Conservation (phyloP, 2,329 filamentous ascomycete genomes). For the Xylariales sp. region DNA sequence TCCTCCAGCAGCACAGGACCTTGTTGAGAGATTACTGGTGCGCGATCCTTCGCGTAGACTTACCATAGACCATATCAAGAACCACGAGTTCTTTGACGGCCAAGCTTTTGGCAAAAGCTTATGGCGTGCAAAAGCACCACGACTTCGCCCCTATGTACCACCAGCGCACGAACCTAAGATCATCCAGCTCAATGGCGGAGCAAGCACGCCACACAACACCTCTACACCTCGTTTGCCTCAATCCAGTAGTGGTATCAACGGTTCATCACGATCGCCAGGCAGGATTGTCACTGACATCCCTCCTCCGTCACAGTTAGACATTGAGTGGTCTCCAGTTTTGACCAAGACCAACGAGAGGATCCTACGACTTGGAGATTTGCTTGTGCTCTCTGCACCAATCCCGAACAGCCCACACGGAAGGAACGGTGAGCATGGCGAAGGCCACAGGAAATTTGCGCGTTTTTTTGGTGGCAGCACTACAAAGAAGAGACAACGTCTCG, state of each 20-base stretch:
- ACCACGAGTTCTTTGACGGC: conserved; percentile 91
- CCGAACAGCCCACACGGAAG: conserved; percentile 65
- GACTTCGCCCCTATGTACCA: conserved; percentile 78
- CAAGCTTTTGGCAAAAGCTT: conserved; percentile 77
- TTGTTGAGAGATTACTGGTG: conserved; percentile 86
- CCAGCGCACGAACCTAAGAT: conserved; percentile 68
- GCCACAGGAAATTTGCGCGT: conserved; percentile 83
- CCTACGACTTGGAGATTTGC: conserved; percentile 84
- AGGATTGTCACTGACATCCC: conserved; percentile 91
- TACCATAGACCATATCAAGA: conserved; percentile 94
- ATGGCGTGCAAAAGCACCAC: conserved; percentile 87
- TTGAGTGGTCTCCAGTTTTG: conserved; percentile 96
- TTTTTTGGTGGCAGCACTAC: conserved; percentile 90
- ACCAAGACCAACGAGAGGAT: conserved; percentile 91
- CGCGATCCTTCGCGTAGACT: conserved; percentile 80
- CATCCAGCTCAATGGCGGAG: conserved; percentile 66
- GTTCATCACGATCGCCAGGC: conserved; percentile 58
- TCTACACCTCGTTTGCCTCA: conserved; percentile 21
- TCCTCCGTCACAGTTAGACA: conserved; percentile 93
- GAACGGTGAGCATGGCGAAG: conserved; percentile 66
- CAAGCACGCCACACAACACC: conserved; percentile 23
- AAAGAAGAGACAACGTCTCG: conserved; percentile 88
- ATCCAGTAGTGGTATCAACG: conserved; percentile 37
- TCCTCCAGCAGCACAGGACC: conserved; percentile 76
- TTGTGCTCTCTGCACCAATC: conserved; percentile 76